Conservation (phyloP, 768 basidiomycete genomes). For the Flagelloscypha sp. region DNA sequence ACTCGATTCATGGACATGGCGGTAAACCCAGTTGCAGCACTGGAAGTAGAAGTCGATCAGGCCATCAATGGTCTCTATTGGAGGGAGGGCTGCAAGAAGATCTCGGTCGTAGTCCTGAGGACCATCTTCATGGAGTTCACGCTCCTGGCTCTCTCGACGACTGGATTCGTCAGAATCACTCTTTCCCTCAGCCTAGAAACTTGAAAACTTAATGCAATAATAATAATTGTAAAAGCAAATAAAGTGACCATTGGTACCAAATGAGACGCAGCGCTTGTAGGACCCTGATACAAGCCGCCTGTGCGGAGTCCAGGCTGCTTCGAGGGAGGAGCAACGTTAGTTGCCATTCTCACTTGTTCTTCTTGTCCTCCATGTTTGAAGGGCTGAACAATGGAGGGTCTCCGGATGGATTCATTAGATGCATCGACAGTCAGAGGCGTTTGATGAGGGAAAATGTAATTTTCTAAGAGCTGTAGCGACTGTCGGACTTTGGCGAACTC, state of each 20-base stretch:
- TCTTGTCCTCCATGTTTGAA: slow-evolving; percentile 41
- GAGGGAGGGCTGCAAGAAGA: slow-evolving; percentile 57
- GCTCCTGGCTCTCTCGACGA: slow-evolving; percentile 47
- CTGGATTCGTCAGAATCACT: slow-evolving; percentile 45
- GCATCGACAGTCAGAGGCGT: slow-evolving; percentile 2
- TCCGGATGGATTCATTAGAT: slow-evolving; percentile 14
- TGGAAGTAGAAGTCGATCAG: slow-evolving; percentile 75
- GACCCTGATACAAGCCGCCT: slow-evolving; percentile 70
- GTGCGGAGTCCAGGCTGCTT: slow-evolving; percentile 58
- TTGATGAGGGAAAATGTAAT: slow-evolving; percentile 43
- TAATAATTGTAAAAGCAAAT: slow-evolving; percentile 8
- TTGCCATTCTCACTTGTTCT: slow-evolving; percentile 42
- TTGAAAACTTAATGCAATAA: slow-evolving; percentile 12
- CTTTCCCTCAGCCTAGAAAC: slow-evolving; percentile 29
- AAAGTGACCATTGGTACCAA: slow-evolving; percentile 49
- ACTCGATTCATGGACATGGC: slow-evolving; percentile 58
- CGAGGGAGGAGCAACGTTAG: slow-evolving; percentile 45
- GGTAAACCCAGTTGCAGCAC: slow-evolving; percentile 84
- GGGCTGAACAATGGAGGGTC: slow-evolving; percentile 24
- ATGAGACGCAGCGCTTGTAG: slow-evolving; percentile 68
- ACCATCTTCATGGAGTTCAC: slow-evolving; percentile 34
- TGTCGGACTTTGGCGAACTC: slow-evolving; percentile 65
- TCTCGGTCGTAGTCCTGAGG: slow-evolving; percentile 63
- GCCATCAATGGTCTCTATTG: slow-evolving; percentile 59
- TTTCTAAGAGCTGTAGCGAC: slow-evolving; percentile 59